Evolutionary conservation across 371 early-diverging fungal genomes (phyloP), one percentile per base, ranked within the genome.

Genomic region (Mortierella polycephala): DNA sequence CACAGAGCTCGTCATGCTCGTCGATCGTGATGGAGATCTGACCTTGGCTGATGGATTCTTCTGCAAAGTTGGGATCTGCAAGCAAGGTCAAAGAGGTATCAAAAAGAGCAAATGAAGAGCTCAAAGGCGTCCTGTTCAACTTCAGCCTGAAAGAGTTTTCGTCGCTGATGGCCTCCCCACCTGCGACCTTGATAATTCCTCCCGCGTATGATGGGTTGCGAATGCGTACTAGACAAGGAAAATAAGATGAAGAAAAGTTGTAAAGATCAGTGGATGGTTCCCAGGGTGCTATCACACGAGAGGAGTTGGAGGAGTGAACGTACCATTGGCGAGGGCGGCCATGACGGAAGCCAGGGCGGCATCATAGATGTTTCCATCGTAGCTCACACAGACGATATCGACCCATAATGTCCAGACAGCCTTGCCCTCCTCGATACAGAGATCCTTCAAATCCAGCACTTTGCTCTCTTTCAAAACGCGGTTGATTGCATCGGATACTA

Each of bases 311-410:
- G 57, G 41, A 8, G 13, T n/a, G 16, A 18, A 50, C 75, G 77
- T 86, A 94, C 94, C 82, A 67, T 91, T 84, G 55, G 81, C 74
- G 40, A 97, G 85, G 0, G 97, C 96, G 9, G 90, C 85, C 13
- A 88, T 76, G 37, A 96, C 81, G 8, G 95, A 92, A 12, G 92
- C 65, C n/a, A 97, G 57, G 39, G 94, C 90, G 0, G 97, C 96
- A 73, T 98, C 98, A 55, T 96, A 60, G 1, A 95, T 88, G 74
- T 94, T 95, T 18, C 98, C 98, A 75, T 95, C 97, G 69, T 95
- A 93, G 67, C 93, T 91, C 40, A 98, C 71, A 66, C 96, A 96
- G 14, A 95, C 91, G 39, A 97, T 90, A 81, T 98, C 98, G 5
- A 92, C 92, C 69, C 94, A 93, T 21, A 98, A 82, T 45, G 91